phyloP scores from a whole-genome alignment of 495 filamentous ascomycete species.

The Neurospora sp. region DNA sequence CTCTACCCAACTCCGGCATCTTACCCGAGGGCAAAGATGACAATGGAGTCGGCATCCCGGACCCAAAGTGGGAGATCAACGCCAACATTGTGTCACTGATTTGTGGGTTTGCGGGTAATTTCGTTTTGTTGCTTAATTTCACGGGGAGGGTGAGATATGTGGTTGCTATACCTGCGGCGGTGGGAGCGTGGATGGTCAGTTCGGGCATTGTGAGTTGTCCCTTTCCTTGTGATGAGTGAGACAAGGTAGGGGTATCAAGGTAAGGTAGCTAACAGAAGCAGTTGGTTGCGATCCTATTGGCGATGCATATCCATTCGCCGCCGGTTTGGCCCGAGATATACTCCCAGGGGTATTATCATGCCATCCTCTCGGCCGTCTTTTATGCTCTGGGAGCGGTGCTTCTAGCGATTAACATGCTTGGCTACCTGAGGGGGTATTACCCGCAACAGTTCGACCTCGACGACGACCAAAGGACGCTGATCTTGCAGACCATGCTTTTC shows the following conservation, averaged over 20 bases:
- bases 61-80: slow-evolving; percentile 44
- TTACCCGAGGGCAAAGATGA: slow-evolving; percentile 36
- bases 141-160: slow-evolving; percentile 65
- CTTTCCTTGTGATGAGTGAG: neutral
- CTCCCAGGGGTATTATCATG: slow-evolving; percentile 71
- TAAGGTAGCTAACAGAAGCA: slow-evolving; percentile 10
- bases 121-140: slow-evolving; percentile 70
- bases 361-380: slow-evolving; percentile 54
- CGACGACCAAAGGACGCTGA: slow-evolving; percentile 65
- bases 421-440: slow-evolving; percentile 68
- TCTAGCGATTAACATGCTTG: slow-evolving; percentile 68
- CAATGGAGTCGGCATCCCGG: slow-evolving; percentile 39
- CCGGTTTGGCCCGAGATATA: slow-evolving; percentile 52
- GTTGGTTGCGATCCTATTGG: slow-evolving; percentile 50
- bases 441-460: slow-evolving; percentile 64
- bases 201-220: slow-evolving; percentile 48
- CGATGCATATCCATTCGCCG: slow-evolving; percentile 50
- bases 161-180: slow-evolving; percentile 58
- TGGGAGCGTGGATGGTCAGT: slow-evolving; percentile 58
- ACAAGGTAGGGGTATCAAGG: neutral
- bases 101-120: slow-evolving; percentile 57
- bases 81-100: slow-evolving; percentile 59
- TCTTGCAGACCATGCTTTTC: slow-evolving; percentile 69
- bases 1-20: slow-evolving; percentile 25
- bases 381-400: slow-evolving; percentile 55